These are phyloP conservation scores for Trichophyton simii DNA, from an alignment of 2,329 filamentous ascomycete genomes.

Conservation along the genomic window DNA sequence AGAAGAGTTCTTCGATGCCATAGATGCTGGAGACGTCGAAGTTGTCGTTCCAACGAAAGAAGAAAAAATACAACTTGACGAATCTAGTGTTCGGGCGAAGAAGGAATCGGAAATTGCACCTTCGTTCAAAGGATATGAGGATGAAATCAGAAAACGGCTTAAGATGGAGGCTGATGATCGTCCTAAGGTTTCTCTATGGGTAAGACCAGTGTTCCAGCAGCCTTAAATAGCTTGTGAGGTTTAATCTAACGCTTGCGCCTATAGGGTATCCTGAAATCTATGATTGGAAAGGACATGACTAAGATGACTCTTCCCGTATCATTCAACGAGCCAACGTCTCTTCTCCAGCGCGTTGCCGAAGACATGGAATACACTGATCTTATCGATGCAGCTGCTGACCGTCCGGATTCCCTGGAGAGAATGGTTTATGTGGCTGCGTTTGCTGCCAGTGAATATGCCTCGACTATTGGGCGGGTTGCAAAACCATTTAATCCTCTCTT, in stretches of 20 bases:
- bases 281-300: slow-evolving; percentile 99
- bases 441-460: slow-evolving; percentile 91
- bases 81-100: slow-evolving; percentile 33
- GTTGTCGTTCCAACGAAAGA: slow-evolving; percentile 41
- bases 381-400: slow-evolving; percentile 74
- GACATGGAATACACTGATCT: slow-evolving; percentile 97
- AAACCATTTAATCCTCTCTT: slow-evolving; percentile 97
- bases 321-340: slow-evolving; percentile 94
- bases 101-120: slow-evolving; percentile 55
- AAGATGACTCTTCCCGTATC: slow-evolving; percentile 98
- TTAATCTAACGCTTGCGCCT: not conserved
- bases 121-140: slow-evolving; percentile 84
- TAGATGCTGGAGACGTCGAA: slow-evolving; percentile 66
- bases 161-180: slow-evolving; percentile 86
- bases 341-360: slow-evolving; percentile 87
- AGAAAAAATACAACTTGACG: slow-evolving; percentile 36
- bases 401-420: slow-evolving; percentile 75
- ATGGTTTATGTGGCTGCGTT: slow-evolving; percentile 92
- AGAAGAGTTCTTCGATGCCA: slow-evolving; percentile 94
- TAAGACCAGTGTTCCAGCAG: slow-evolving; percentile 36
- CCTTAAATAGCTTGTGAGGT: not conserved
- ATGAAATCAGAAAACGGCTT: slow-evolving; percentile 63
- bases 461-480: slow-evolving; percentile 88
- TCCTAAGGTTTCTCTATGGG: slow-evolving; percentile 92
- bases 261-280: slow-evolving; percentile 90